Evolutionary conservation across 495 filamentous ascomycete species (phyloP), one percentile per base, ranked within the genome.

Genomic region (Glutinoglossum americanum): DNA sequence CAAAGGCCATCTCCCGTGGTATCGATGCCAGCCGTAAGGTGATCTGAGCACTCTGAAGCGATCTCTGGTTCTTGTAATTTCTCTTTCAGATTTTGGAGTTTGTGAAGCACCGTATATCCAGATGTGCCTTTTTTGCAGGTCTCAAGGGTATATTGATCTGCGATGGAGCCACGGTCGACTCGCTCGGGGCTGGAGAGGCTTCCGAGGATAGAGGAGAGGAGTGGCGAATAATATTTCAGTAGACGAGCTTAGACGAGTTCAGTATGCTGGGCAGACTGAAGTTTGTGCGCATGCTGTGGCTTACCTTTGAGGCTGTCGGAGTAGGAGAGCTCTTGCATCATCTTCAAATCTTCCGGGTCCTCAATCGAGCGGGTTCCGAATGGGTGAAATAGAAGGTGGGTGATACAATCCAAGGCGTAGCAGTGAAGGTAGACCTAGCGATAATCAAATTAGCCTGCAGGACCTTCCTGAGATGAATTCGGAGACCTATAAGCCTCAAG

Each of bases 271-370:
- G 39, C n/a, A 4, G 6, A 27, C 21, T 45, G n/a, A 30, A 21
- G 55, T 9, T 37, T 28, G 54, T 19, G 10, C 33, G 35, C 27
- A 17, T 19, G n/a, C n/a, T 8, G 13, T 15, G n/a, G 62, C 72
- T 64, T 61, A 80, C 79, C 77, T 59, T 80, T 76, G 9, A 83
- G 69, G 59, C 78, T 83, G 57, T 80, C 71, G 51, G 83, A 79
- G 45, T 81, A 80, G 3, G 79, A 76, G 1, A 82, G 68, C 62
- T 84, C 79, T 58, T 76, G 71, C 80, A 84, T 82, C 23, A 83
- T 72, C 32, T 75, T 72, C 55, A 75, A 74, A 54, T 82, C 77
- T 33, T 73, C 62, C 13, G 63, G 51, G 10, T 65, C 60, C 35
- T 71, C 64, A 1, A 84, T 72, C 0, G 80, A 81, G 56, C 77